Evolutionary conservation across 306 rosid species (phyloP).

Genomic region (Datisca glomerata): DNA sequence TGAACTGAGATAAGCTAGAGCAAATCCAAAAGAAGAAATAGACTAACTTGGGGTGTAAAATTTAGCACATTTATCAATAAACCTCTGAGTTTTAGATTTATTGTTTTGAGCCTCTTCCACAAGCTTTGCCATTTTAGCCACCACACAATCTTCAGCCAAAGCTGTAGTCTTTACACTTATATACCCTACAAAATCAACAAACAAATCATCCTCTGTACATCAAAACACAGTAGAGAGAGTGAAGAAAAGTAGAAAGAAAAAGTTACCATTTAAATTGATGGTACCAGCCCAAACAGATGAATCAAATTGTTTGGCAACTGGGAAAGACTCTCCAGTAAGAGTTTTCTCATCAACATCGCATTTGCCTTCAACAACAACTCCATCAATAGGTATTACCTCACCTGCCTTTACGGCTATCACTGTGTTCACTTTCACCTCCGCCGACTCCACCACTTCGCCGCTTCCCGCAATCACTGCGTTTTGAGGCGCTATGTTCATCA

Average conservation of each 20-base stretch:
- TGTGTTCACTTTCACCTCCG: conserved; percentile 64
- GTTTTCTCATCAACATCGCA: conserved; percentile 88
- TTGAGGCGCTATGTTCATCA: conserved; percentile 74
- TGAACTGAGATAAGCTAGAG: conserved; percentile 3
- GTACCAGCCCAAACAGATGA: conserved; percentile 93
- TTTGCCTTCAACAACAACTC: conserved; percentile 59
- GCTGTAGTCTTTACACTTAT: conserved; percentile 79
- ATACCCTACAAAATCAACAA: conserved; percentile 43
- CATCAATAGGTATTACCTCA: conserved; percentile 84
- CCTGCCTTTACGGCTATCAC: conserved; percentile 79
- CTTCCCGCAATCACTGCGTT: conserved; percentile 81
- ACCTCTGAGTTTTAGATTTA: conserved; percentile 60
- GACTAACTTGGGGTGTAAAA: conserved; percentile 87
- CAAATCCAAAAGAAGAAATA: background rate
- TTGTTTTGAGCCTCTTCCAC: conserved; percentile 96
- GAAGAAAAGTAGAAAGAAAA: no score
- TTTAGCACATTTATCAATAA: conserved; percentile 72
- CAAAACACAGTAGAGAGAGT: background rate
- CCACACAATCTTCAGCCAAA: conserved; percentile 78
- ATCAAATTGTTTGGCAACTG: conserved; percentile 65
- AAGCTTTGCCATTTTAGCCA: conserved; percentile 90
- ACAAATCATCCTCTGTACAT: background rate
- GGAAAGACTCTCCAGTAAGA: conserved; percentile 84
- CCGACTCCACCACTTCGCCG: conserved; percentile 67
- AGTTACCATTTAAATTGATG: conserved; percentile 77